These are phyloP conservation scores for Dothideomycetes sp. DNA, from an alignment of 2,329 filamentous ascomycete species.

Conservation along the genomic window DNA sequence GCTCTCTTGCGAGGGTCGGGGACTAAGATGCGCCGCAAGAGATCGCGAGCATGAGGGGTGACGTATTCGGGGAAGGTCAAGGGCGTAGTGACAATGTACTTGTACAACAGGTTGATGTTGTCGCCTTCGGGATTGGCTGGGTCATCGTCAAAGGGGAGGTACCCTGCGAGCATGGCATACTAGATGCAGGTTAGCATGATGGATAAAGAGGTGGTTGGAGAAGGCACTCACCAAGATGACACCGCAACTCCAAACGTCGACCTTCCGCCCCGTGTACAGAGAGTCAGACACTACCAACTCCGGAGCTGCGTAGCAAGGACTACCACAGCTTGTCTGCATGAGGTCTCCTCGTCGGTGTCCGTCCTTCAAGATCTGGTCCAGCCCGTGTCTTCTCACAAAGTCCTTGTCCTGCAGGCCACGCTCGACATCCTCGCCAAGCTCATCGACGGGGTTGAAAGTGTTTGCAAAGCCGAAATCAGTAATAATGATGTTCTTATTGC, in stretches of 20 bases:
- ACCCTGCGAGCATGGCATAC: slow-evolving; percentile 98
- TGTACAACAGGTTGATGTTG: slow-evolving; percentile 98
- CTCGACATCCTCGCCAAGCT: slow-evolving; percentile 83
- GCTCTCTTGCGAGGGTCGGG: slow-evolving; percentile 90
- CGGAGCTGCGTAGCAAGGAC: slow-evolving; percentile 92
- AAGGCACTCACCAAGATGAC: slow-evolving; percentile 74
- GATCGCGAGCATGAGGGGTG: slow-evolving; percentile 86
- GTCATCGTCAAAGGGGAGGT: slow-evolving; percentile 95
- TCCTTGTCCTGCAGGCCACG: slow-evolving; percentile 77
- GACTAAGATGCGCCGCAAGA: slow-evolving; percentile 84
- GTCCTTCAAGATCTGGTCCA: slow-evolving; percentile 59
- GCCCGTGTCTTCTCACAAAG: slow-evolving; percentile 72
- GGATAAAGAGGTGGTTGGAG: slow-evolving; percentile 7
- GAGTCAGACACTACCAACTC: slow-evolving; percentile 97
- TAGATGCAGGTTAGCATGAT: slow-evolving; percentile 28
- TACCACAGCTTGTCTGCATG: slow-evolving; percentile 98
- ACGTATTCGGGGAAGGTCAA: slow-evolving; percentile 98
- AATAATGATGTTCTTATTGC: slow-evolving; percentile 98
- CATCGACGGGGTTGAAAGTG: slow-evolving; percentile 82
- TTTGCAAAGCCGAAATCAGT: slow-evolving; percentile 99
- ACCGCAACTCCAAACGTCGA: slow-evolving; percentile 98
- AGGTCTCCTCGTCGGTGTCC: slow-evolving; percentile 79
- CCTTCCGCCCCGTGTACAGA: slow-evolving; percentile 91
- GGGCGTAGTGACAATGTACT: slow-evolving; percentile 96
- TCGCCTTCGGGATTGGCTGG: slow-evolving; percentile 97